Conservation (phyloP, 2,329 filamentous ascomycete genomes). For the Neurospora crassa region DNA sequence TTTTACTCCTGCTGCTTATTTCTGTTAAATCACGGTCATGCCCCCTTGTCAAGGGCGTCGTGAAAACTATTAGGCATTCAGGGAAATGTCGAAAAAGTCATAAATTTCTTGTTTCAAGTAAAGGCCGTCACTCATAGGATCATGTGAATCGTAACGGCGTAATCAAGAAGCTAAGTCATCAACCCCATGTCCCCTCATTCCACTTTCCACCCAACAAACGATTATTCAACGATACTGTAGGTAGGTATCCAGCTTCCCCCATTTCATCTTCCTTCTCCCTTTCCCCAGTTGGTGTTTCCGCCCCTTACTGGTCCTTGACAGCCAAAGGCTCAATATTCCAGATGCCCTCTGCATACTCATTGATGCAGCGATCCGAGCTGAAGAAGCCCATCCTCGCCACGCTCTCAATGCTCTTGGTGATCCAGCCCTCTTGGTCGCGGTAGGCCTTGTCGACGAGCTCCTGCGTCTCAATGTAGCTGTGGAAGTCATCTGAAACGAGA, state of each 20-base stretch:
- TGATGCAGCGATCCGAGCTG: conserved; percentile 87
- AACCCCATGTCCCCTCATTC: background rate
- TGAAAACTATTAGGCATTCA: too few species aligned
- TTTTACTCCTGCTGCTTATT: background rate
- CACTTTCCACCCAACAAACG: background rate
- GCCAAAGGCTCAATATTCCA: conserved; percentile 88
- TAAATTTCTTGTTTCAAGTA: background rate
- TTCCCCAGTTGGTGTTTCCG: background rate
- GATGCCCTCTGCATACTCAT: conserved; percentile 93
- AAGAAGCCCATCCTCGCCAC: conserved; percentile 97
- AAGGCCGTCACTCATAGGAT: background rate
- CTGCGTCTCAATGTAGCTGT: conserved; percentile 88
- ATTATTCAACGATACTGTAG: background rate
- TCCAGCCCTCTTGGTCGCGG: conserved; percentile 85
- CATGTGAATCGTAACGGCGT: background rate
- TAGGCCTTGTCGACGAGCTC: conserved; percentile 85
- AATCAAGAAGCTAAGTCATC: background rate
- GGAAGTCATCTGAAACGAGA: conserved; percentile 94
- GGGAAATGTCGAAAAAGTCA: background rate
- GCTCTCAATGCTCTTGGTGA: conserved; percentile 78
- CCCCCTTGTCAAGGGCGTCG: background rate
- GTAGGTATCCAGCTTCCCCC: background rate
- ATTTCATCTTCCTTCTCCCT: background rate
- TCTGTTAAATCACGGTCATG: background rate
- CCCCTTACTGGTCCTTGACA: conserved; percentile 24